A percentile compares a stretch with the other conserved stretches of the same genome.
Evolutionary conservation across 2,329 filamentous ascomycete genomes (phyloP).

Genomic region (Thielaviopsis musarum): DNA sequence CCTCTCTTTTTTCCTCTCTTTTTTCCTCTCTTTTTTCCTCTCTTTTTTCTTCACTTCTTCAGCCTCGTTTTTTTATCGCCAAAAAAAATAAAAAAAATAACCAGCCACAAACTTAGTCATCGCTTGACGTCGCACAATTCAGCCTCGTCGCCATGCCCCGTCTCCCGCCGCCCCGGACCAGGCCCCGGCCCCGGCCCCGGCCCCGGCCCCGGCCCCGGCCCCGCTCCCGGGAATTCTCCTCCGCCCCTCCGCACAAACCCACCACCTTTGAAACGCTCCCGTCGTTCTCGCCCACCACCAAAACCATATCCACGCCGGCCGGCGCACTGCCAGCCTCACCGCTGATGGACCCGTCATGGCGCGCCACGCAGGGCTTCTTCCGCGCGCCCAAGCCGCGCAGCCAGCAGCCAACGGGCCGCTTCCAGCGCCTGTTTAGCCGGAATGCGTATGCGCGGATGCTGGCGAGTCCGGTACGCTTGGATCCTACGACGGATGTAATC

Average conservation of each 20-base stretch:
- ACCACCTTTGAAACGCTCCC: conserved; percentile 5
- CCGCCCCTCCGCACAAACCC: not conserved
- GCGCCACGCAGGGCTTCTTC: conserved; percentile 26
- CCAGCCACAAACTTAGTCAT: too few relatives aligned
- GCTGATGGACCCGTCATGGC: conserved; percentile 34
- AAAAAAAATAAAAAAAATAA: too few relatives aligned
- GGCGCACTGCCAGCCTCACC: conserved; percentile 37
- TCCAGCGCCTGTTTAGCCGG: conserved; percentile 39
- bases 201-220: not conserved
- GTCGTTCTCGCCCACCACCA: conserved; percentile 22
- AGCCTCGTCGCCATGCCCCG: not conserved
- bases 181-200: too few relatives aligned
- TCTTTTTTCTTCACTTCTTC: not conserved
- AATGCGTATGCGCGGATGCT: conserved; percentile 52
- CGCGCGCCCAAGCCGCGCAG: conserved; percentile 20
- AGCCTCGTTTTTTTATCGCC: not conserved
- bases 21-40: too few relatives aligned
- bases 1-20: too few relatives aligned
- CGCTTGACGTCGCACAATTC: too few relatives aligned
- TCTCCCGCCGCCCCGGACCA: not conserved
- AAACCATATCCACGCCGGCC: conserved; percentile 28
- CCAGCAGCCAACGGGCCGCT: conserved; percentile 20
- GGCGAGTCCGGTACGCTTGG: conserved; percentile 40
- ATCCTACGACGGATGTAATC: conserved; percentile 27
- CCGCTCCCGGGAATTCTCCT: not conserved